phyloP scores from a whole-genome alignment of 2,329 filamentous ascomycete species.

The Sporothrix schenckii region DNA sequence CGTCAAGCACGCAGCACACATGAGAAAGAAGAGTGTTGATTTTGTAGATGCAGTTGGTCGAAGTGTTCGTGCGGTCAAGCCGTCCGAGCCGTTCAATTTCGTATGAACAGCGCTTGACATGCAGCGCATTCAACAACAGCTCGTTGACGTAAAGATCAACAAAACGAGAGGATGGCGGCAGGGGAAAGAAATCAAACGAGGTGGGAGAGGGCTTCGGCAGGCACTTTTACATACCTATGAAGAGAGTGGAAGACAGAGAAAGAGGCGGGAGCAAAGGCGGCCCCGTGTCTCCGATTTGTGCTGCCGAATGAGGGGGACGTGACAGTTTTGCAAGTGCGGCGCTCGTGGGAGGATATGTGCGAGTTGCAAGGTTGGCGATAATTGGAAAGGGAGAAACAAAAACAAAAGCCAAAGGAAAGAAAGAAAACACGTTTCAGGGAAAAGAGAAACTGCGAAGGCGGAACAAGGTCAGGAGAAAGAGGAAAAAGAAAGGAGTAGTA shows the following conservation, averaged over 20 bases:
- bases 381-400: neutral
- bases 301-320: slow-evolving; percentile 1
- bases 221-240: slow-evolving; percentile 17
- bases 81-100: neutral
- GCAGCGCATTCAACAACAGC: neutral
- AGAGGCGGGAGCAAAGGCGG: neutral
- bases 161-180: neutral
- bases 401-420: neutral
- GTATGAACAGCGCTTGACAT: slow-evolving; percentile 4
- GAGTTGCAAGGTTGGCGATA: neutral
- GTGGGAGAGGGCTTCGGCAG: too few relatives aligned
- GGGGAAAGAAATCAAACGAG: neutral
- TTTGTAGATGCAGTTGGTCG: slow-evolving; percentile 22
- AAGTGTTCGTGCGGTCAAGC: slow-evolving; percentile 24
- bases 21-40: neutral
- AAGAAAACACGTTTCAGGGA: neutral
- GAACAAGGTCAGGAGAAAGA: slow-evolving; percentile 7
- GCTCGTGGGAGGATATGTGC: slow-evolving; percentile 17
- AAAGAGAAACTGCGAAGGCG: neutral
- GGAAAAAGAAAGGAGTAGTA: neutral
- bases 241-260: neutral
- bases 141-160: neutral
- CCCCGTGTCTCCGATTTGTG: slow-evolving; percentile 21
- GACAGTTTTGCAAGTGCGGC: neutral
- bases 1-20: neutral